These are phyloP conservation scores for Bacidia rubella DNA, from an alignment of 495 filamentous ascomycete species.

Conservation along the genomic window DNA sequence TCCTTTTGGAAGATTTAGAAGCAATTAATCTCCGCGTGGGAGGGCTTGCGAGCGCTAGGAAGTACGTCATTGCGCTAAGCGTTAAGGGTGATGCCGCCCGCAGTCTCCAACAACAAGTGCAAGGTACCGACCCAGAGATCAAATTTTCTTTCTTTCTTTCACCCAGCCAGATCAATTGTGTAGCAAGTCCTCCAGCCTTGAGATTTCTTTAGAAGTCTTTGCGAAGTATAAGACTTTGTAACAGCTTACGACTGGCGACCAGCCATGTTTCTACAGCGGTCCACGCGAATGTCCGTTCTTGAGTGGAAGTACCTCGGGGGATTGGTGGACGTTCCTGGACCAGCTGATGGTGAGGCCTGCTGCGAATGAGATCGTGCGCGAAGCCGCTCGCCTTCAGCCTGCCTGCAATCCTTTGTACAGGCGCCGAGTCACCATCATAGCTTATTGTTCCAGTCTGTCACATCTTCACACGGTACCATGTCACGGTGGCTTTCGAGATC, in stretches of 20 bases:
- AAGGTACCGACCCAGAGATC: conserved; percentile 2
- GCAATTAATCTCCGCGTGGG: too few relatives aligned
- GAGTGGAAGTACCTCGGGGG: neutral
- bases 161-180: too few relatives aligned
- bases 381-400: neutral
- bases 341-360: neutral
- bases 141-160: neutral
- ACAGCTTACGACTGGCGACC: too few relatives aligned
- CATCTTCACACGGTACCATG: neutral
- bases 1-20: too few relatives aligned
- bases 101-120: neutral
- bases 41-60: neutral
- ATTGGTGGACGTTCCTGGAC: neutral
- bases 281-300: too few relatives aligned
- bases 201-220: too few relatives aligned
- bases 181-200: too few relatives aligned
- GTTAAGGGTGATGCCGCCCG: neutral
- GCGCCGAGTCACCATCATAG: neutral
- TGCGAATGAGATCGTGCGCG: neutral
- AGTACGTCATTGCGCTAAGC: conserved; percentile 1
- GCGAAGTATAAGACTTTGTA: too few relatives aligned
- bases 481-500: neutral
- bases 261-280: too few relatives aligned
- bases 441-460: neutral
- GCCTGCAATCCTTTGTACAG: neutral